Evolutionary conservation across 2,329 filamentous ascomycete species (phyloP), one percentile per base, ranked within the genome.

Genomic region (Helminthosporium solani): DNA sequence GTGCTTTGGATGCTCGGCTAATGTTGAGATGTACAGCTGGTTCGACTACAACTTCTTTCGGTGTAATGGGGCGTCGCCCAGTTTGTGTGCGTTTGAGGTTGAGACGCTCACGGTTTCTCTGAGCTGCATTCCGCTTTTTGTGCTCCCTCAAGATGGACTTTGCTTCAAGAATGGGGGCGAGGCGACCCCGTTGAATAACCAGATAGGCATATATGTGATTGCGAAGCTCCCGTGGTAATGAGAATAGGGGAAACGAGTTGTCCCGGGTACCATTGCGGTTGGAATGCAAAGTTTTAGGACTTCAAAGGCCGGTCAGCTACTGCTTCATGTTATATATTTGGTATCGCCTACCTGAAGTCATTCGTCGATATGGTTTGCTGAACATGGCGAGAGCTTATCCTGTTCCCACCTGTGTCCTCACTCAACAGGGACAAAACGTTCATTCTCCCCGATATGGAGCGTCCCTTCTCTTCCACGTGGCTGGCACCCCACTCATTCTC

Each of bases 141-240:
- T 59, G 57, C 15, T 47, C 49, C 16, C 52, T 53, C n/a, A 66
- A 36, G 27, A 64, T 56, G 1, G 50, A 12, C 33, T 54, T 56
- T 7, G 62, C 61, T 44, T 61, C 58, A n/a, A 65, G 42, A 0
- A 63, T 54, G 9, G 59, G 48, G 3, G 30, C 44, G 7, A 27
- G 33, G 15, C 41, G 49, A 18, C 50, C 50, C 5, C 42, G 53
- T 11, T 49, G 53, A 14, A 61, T 53, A 2, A 65, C 61, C 1
- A 66, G 50, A 35, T 60, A 57, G 0, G 58, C 57, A 46, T 65
- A 62, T 19, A 66, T 52, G 33, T 64, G 57, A 44, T 65, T 61
- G 11, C 63, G 50, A 11, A 66, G 44, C 40, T 66, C 62, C 44
- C 56, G 51, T 15, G 62, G 63, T 7, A 65, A 46, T 21, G 57